These are phyloP conservation scores for Venturia asperata DNA, from an alignment of 2,329 filamentous ascomycete genomes.

Conservation along the genomic window DNA sequence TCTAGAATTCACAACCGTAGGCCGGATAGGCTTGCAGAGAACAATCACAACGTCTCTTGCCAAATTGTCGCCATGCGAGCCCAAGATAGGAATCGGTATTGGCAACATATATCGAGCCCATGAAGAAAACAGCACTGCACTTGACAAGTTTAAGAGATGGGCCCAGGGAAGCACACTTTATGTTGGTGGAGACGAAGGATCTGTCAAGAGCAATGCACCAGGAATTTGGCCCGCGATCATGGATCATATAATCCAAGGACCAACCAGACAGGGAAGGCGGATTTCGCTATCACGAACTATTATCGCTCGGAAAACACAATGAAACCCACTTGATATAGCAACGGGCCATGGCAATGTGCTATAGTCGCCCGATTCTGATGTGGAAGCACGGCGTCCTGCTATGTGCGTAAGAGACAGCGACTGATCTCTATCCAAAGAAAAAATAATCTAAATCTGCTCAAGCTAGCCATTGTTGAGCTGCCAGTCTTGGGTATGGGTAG, in stretches of 20 bases:
- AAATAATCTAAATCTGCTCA: too few species aligned
- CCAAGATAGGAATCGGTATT: slow-evolving; percentile 26
- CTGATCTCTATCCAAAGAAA: too few species aligned
- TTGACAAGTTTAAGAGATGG: background rate
- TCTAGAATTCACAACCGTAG: slow-evolving; percentile 37
- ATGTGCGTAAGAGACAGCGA: too few species aligned
- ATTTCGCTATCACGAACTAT: background rate
- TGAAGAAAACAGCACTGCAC: background rate
- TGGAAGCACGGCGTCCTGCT: too few species aligned
- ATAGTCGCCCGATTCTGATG: too few species aligned
- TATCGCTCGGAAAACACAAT: background rate
- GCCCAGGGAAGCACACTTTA: background rate
- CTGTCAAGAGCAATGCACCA: slow-evolving; percentile 9
- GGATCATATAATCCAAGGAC: background rate
- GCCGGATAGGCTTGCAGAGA: slow-evolving; percentile 34
- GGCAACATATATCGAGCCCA: slow-evolving; percentile 24
- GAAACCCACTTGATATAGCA: background rate
- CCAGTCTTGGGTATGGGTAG: too few species aligned
- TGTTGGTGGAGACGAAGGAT: slow-evolving; percentile 10
- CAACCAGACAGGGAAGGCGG: background rate
- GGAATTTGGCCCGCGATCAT: slow-evolving; percentile 6
- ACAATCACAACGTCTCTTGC: slow-evolving; percentile 25
- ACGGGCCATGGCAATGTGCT: too few species aligned
- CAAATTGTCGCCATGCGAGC: slow-evolving; percentile 25
- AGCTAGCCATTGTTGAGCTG: too few species aligned